Evolutionary conservation across 176 grass and related monocot genomes (phyloP).

Genomic region (Phoenix roebelenii): DNA sequence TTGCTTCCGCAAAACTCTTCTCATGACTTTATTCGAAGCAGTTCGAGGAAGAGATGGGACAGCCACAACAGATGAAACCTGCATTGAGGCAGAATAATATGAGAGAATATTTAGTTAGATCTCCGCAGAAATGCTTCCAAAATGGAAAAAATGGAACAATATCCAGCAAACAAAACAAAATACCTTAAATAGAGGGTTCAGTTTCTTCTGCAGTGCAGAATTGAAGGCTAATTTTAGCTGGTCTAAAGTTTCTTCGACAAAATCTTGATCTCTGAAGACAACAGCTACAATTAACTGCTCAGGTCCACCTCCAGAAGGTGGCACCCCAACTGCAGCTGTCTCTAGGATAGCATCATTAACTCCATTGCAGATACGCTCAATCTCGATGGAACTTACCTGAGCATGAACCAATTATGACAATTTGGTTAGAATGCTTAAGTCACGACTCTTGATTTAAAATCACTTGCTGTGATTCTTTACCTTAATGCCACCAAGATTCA

Average conservation of each 20-base stretch:
- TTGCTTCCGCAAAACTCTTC: conserved; percentile 74
- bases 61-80: conserved; percentile 68
- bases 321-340: conserved; percentile 85
- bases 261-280: conserved; percentile 57
- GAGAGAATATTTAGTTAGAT: not conserved
- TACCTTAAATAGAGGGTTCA: conserved; percentile 96
- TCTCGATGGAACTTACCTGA: conserved; percentile 91
- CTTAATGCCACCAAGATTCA: conserved; percentile 99
- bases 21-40: conserved; percentile 93
- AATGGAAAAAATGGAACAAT: not conserved
- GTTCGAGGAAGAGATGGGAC: conserved; percentile 76
- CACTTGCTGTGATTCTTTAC: conserved; percentile 19
- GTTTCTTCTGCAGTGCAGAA: conserved; percentile 62
- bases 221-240: conserved; percentile 63
- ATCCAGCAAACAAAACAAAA: not conserved
- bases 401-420: conserved; percentile 7
- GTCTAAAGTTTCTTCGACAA: conserved; percentile 36
- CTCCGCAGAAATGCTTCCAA: not conserved
- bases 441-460: not conserved
- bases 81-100: conserved; percentile 7
- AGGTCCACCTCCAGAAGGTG: conserved; percentile 69
- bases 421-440: not conserved
- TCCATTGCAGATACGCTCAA: conserved; percentile 83
- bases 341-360: conserved; percentile 57
- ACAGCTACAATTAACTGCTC: conserved; percentile 74